A percentile compares a stretch with the other conserved stretches of the same genome.
phyloP scores from a whole-genome alignment of 2,329 filamentous ascomycete species.

The Trichoderma koningiopsis region DNA sequence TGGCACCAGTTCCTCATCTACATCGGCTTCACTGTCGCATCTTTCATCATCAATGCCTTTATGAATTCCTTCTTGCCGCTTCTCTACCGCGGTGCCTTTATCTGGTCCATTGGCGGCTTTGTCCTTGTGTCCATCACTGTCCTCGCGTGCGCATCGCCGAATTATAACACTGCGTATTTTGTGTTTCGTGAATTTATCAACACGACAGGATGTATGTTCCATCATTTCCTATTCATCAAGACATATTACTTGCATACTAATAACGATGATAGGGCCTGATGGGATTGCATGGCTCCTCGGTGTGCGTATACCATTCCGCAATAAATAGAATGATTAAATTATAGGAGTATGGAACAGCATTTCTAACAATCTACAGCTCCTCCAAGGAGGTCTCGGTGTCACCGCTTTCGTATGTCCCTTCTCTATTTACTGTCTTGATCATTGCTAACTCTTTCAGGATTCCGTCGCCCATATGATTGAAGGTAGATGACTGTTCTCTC shows the following conservation, averaged over 20 bases:
- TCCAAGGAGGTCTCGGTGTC: slow-evolving; percentile 39
- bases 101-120: slow-evolving; percentile 71
- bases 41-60: slow-evolving; percentile 38
- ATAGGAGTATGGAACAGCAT: accelerated
- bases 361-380: slow-evolving; percentile 28
- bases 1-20: slow-evolving; percentile 71
- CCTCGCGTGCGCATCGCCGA: slow-evolving; percentile 63
- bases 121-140: slow-evolving; percentile 69
- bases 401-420: slow-evolving; percentile 35
- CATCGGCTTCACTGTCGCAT: slow-evolving; percentile 34
- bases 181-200: slow-evolving; percentile 40
- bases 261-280: slow-evolving; percentile 33
- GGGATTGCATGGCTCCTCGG: slow-evolving; percentile 40
- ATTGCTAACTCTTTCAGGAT: slow-evolving; percentile 29
- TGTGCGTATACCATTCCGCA: slow-evolving; percentile 19
- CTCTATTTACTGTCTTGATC: too few relatives aligned
- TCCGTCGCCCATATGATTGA: slow-evolving; percentile 42
- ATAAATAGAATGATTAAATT: neutral
- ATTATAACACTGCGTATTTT: slow-evolving; percentile 49
- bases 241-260: neutral
- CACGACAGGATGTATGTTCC: slow-evolving; percentile 34
- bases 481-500: slow-evolving; percentile 10
- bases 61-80: slow-evolving; percentile 37
- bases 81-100: slow-evolving; percentile 67
- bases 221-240: neutral